Conservation (phyloP, 2,329 filamentous ascomycete species). For the Cryphonectria nitschkei region DNA sequence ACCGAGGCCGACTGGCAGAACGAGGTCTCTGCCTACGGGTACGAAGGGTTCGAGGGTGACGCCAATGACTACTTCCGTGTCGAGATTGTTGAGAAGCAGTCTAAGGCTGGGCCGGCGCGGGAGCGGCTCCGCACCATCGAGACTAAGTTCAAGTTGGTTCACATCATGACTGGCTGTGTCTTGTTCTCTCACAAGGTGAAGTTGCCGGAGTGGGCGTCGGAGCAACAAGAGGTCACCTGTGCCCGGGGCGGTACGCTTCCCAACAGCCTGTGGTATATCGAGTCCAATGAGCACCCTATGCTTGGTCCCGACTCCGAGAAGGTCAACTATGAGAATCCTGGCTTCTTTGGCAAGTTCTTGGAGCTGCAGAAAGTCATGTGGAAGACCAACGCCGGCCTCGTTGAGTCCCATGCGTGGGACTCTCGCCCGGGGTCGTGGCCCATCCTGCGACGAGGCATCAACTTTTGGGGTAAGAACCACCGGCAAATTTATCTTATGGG, state of each 20-base stretch:
- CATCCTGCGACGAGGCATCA: slow-evolving; percentile 89
- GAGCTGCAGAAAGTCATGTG: slow-evolving; percentile 99
- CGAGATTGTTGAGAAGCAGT: slow-evolving; percentile 91
- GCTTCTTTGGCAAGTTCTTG: slow-evolving; percentile 97
- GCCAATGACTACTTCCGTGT: slow-evolving; percentile 95
- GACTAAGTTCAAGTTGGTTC: slow-evolving; percentile 93
- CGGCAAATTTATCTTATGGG: slow-evolving; percentile 96
- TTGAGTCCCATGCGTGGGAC: slow-evolving; percentile 97
- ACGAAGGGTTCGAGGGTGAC: slow-evolving; percentile 94
- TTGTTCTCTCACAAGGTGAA: slow-evolving; percentile 99
- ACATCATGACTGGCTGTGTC: slow-evolving; percentile 94
- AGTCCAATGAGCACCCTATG: slow-evolving; percentile 83
- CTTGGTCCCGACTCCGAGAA: slow-evolving; percentile 79
- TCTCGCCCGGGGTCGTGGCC: slow-evolving; percentile 94
- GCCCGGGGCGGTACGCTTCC: slow-evolving; percentile 88
- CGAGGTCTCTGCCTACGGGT: slow-evolving; percentile 95
- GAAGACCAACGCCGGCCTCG: slow-evolving; percentile 94
- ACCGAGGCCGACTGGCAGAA: slow-evolving; percentile 93
- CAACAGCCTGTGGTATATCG: slow-evolving; percentile 97
- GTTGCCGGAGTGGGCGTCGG: slow-evolving; percentile 95
- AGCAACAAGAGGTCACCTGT: slow-evolving; percentile 99
- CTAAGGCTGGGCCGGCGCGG: slow-evolving; percentile 77
- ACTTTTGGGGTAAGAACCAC: slow-evolving; percentile 96
- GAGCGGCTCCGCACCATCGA: slow-evolving; percentile 89
- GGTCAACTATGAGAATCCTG: slow-evolving; percentile 93